Evolutionary conservation across 1,284 basidiomycete genomes (phyloP).

Genomic region (Phellopilus nigrolimitatus): DNA sequence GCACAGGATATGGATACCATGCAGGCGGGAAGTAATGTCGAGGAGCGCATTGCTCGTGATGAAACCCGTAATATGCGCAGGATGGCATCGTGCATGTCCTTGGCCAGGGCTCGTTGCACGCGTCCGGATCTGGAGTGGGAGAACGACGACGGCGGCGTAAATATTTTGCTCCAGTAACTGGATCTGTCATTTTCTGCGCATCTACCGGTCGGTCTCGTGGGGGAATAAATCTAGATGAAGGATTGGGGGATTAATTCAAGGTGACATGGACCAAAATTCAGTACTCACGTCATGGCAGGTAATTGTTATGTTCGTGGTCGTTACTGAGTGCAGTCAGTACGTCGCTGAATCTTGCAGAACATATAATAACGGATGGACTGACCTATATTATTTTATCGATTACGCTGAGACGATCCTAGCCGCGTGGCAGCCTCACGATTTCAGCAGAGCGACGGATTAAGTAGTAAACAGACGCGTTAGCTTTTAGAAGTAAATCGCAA

Average conservation of each 20-base stretch:
- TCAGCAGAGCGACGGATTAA: not conserved
- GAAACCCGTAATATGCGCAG: conserved; percentile 1
- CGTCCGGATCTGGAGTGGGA: not conserved
- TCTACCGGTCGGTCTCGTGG: conserved; percentile 8
- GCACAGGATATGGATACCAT: not conserved
- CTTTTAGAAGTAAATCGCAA: no score
- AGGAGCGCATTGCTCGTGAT: conserved; percentile 1
- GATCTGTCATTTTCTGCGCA: conserved; percentile 4
- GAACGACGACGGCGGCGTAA: not conserved
- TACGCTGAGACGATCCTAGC: not conserved
- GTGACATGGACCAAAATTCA: not conserved
- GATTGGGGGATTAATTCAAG: not conserved
- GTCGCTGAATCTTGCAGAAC: no score
- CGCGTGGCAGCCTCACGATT: not conserved
- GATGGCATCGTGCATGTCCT: conserved; percentile 7
- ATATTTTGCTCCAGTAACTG: conserved; percentile 11
- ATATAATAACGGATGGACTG: no score
- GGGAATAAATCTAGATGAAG: conserved; percentile 3
- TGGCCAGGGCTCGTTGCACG: not conserved
- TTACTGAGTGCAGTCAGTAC: no score
- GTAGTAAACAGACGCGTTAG: not conserved
- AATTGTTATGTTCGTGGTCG: no score
- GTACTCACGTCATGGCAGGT: conserved; percentile 1
- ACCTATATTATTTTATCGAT: not conserved
- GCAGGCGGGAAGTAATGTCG: not conserved